Evolutionary conservation across 73 alveolate genomes (phyloP), one percentile per base, ranked within the genome.

Genomic region (Effrenium voratum): DNA sequence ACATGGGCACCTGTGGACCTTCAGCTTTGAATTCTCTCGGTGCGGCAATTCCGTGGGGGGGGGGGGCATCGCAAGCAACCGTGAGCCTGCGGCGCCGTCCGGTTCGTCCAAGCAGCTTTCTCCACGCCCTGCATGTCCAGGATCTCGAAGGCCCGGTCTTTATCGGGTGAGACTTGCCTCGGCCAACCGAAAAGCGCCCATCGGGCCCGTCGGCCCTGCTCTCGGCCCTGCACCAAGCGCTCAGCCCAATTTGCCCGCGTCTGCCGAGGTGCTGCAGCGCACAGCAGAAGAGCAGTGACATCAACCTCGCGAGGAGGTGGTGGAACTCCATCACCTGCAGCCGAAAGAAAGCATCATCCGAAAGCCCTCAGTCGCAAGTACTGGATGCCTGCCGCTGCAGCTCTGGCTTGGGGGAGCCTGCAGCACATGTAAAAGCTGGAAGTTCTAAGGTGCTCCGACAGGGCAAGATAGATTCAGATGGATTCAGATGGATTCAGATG

Each of bases 251-350:
- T 22, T 57, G 16, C 72, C 16, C 28, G 72, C n/a, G 72, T 57
- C 6, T 57, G 72, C 95, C 57, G 73, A 47, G 88, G 68, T 5
- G 83, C 97, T 90, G 97, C 13, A 90, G 97, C 16, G 97, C 97
- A 43, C 97, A 90, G 97, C 97, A 90, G 97, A 68, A 90, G 32
- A 90, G 87, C 73, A 90, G 47, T 52, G 97, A 90, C 97, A 90
- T 90, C 59, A 90, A 59, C 5, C 97, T 86, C 28, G 97, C 97
- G 1, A 90, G 87, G n/a, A 90, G 80, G 30, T 90, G 97, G 68
- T 90, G 97, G 47, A 90, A 90, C 60, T 90, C 97, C 73, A 45
- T 50, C 55, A 90, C 97, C 97, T 90, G 73, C 34, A 30, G 47
- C 47, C 13, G n/a, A 3, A 3, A 30, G 45, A 16, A 52, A 30